phyloP scores from a whole-genome alignment of 2,329 filamentous ascomycete species.

The Colletotrichum liriopes region DNA sequence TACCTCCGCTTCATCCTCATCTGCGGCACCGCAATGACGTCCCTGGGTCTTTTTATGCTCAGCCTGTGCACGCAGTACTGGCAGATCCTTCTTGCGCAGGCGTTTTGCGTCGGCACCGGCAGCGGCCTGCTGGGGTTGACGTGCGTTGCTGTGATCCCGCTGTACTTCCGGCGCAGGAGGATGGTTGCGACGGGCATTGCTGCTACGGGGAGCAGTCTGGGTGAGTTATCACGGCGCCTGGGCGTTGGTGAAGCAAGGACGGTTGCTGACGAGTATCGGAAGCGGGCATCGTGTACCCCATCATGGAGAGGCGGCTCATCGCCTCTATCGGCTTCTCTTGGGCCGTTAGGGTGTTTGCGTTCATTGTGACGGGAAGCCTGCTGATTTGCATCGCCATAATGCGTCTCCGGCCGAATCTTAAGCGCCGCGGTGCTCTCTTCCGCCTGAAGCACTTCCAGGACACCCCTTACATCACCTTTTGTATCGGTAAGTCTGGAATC shows the following conservation, averaged over 20 bases:
- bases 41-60: conserved; percentile 64
- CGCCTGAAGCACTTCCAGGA: conserved; percentile 32
- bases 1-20: conserved; percentile 59
- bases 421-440: conserved; percentile 33
- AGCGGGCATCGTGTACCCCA: conserved; percentile 36
- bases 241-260: neutral
- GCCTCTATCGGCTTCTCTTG: conserved; percentile 31
- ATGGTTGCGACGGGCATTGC: conserved; percentile 54
- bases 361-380: conserved; percentile 33
- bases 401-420: conserved; percentile 33
- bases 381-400: conserved; percentile 35
- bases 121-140: conserved; percentile 59
- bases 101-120: conserved; percentile 62
- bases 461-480: conserved; percentile 24
- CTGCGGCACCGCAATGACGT: conserved; percentile 58
- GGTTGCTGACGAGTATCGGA: neutral
- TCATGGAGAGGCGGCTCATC: conserved; percentile 31
- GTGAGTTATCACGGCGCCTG: conserved; percentile 36
- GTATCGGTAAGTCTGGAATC: conserved; percentile 18
- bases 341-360: conserved; percentile 36
- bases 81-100: conserved; percentile 62
- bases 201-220: conserved; percentile 51
- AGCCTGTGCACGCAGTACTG: conserved; percentile 57
- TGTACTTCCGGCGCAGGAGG: conserved; percentile 51
- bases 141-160: conserved; percentile 51